Conservation (phyloP, 179 eudicot species). For the Carnegiea gigantea region DNA sequence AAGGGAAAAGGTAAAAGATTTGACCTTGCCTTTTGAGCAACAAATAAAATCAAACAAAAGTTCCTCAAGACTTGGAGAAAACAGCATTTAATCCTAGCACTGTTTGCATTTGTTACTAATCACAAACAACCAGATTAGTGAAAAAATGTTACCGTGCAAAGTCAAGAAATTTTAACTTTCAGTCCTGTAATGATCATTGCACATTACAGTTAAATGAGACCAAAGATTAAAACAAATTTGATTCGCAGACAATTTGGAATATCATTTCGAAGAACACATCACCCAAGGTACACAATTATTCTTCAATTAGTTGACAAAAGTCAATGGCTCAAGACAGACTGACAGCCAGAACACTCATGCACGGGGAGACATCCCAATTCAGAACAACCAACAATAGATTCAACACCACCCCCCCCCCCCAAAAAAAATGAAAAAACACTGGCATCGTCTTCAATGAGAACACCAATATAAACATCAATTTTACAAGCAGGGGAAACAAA, state of each 20-base stretch:
- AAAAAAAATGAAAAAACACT: background rate
- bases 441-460: background rate
- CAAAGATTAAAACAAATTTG: background rate
- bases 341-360: background rate
- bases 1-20: background rate
- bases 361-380: background rate
- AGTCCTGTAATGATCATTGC: background rate
- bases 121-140: background rate
- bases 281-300: background rate
- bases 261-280: background rate
- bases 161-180: too few species aligned
- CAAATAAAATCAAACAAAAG: background rate
- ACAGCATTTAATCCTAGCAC: background rate
- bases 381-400: constrained; percentile 14
- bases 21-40: background rate
- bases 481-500: background rate
- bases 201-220: background rate
- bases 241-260: background rate
- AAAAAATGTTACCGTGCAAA: background rate
- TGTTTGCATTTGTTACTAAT: background rate
- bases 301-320: constrained; percentile 4
- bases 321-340: background rate
- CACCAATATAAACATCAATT: constrained; percentile 3
- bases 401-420: background rate
- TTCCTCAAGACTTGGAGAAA: background rate